These are phyloP conservation scores for Ceratobasidium sp. DNA, from an alignment of 1,284 basidiomycete species.

Conservation along the genomic window DNA sequence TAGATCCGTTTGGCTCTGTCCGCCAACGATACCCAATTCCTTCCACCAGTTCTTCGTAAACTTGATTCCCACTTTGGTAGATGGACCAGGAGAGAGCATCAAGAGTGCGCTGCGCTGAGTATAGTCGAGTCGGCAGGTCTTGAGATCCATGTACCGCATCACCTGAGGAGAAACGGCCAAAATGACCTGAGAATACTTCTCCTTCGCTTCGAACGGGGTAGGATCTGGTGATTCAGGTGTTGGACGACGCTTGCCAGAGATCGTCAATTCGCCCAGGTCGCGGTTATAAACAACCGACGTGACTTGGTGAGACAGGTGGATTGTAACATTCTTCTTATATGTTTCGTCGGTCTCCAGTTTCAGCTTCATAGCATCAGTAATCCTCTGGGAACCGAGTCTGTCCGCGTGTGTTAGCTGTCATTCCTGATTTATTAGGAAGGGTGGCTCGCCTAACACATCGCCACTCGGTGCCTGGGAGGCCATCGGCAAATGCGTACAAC, in stretches of 20 bases:
- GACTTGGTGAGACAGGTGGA: background rate
- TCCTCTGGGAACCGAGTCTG: too few species aligned
- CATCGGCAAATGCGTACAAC: background rate
- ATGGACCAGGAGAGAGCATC: slow-evolving; percentile 46
- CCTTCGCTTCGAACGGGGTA: slow-evolving; percentile 12
- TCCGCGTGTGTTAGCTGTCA: background rate
- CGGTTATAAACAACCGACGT: slow-evolving; percentile 46
- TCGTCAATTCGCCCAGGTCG: slow-evolving; percentile 43
- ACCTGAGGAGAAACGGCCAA: slow-evolving; percentile 46
- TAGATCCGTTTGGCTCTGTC: slow-evolving; percentile 48
- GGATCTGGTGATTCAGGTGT: slow-evolving; percentile 37
- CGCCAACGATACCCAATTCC: background rate
- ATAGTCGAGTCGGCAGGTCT: slow-evolving; percentile 45
- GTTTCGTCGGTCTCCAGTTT: slow-evolving; percentile 42
- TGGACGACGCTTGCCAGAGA: slow-evolving; percentile 38
- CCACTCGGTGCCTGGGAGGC: background rate
- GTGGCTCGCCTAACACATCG: slow-evolving; percentile 1
- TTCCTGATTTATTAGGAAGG: background rate
- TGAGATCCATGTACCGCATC: slow-evolving; percentile 44
- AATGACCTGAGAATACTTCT: slow-evolving; percentile 47
- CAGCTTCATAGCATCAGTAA: slow-evolving; percentile 47
- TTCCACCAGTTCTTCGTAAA: slow-evolving; percentile 54
- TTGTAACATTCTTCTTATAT: background rate
- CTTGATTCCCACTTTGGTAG: slow-evolving; percentile 51
- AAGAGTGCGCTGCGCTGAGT: slow-evolving; percentile 47